Base-by-base conservation (phyloP, 1,284 basidiomycete species). In the Xerocomus amazonicus region DNA sequence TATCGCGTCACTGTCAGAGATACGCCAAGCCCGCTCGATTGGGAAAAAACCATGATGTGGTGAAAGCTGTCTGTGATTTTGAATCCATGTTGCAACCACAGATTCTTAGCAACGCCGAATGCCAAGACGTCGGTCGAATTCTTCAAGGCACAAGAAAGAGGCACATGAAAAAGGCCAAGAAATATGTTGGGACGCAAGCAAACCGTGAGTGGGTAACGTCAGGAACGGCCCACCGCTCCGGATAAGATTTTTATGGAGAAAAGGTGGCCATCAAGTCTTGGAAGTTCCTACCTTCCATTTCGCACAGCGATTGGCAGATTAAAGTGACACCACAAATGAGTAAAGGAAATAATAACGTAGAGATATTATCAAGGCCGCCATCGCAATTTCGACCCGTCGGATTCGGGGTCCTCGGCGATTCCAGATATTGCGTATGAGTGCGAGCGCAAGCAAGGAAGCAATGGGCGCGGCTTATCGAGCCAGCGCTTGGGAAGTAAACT, bases 121-220 rank as follows among this genome's bases (percentile, higher is more conserved):
- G 29, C 8, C 12, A 12, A 12, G 29, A 6, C 12, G 2, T 12
- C n/a, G 6, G 4, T 16, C 17, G 29, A 32, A 35, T 37, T 37
- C 44, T 26, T 28, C 23, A 34, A 58, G 53, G 54, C 33, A 45
- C 52, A 6, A 48, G 10, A 32, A n/a, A 9, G 33, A 39, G 43
- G 44, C 19, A 51, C 47, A 23, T 32, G n/a, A 29, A 28, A 7
- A 31, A 42, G 16, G 38, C 42, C 57, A 59, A 57, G 50, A 36
- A 31, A n/a, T 9, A 9, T 29, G 34, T 37, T 36, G 32, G 19
- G 13, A 19, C n/a, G 37, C 29, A 51, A 46, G 43, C 43, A 23
- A 42, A 43, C 52, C n/a, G 28, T 39, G 32, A 56, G 28, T 39
- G 23, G 13, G 40, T 37, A 41, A 32, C 19, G 19, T 29, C 33